Evolutionary conservation across 192 early-diverging fungal species (phyloP).

Genomic region (Coemansia aciculifera): DNA sequence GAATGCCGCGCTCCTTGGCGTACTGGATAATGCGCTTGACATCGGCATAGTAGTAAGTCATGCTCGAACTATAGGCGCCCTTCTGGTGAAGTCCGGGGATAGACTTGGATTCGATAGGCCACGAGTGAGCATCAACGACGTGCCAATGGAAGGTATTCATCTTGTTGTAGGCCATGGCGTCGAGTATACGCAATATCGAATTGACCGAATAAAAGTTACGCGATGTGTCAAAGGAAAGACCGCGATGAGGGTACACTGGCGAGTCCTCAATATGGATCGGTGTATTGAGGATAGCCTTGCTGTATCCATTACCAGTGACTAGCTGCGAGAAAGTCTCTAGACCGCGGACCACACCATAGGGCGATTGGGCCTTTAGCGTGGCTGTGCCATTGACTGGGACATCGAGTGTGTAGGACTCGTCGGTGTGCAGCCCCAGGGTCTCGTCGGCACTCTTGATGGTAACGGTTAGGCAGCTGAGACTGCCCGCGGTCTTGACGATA

Average conservation of each 20-base stretch:
- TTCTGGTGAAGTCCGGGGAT: constrained; percentile 61
- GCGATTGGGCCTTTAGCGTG: constrained; percentile 59
- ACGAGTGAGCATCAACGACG: constrained; percentile 68
- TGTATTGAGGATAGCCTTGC: constrained; percentile 58
- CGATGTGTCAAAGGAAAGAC: constrained; percentile 66
- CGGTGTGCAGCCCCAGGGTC: constrained; percentile 54
- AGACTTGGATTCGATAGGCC: constrained; percentile 65
- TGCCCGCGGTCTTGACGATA: constrained; percentile 27
- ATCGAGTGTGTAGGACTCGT: constrained; percentile 71
- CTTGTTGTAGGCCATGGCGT: constrained; percentile 71
- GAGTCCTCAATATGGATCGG: constrained; percentile 63
- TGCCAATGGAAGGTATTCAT: constrained; percentile 85
- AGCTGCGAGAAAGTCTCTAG: constrained; percentile 76
- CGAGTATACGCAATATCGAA: constrained; percentile 60
- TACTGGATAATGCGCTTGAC: constrained; percentile 69
- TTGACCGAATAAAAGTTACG: constrained; percentile 67
- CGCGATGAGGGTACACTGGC: constrained; percentile 67
- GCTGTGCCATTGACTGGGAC: constrained; percentile 58
- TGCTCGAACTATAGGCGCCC: constrained; percentile 63
- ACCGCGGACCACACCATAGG: constrained; percentile 68
- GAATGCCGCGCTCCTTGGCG: constrained; percentile 73
- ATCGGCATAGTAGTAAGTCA: constrained; percentile 71
- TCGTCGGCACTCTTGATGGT: constrained; percentile 33
- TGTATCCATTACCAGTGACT: constrained; percentile 53
- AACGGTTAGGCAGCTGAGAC: constrained; percentile 24